A percentile compares a stretch with the other conserved stretches of the same genome.
These are phyloP conservation scores for Penicillium polonicum DNA, from an alignment of 2,329 filamentous ascomycete species.

Conservation along the genomic window DNA sequence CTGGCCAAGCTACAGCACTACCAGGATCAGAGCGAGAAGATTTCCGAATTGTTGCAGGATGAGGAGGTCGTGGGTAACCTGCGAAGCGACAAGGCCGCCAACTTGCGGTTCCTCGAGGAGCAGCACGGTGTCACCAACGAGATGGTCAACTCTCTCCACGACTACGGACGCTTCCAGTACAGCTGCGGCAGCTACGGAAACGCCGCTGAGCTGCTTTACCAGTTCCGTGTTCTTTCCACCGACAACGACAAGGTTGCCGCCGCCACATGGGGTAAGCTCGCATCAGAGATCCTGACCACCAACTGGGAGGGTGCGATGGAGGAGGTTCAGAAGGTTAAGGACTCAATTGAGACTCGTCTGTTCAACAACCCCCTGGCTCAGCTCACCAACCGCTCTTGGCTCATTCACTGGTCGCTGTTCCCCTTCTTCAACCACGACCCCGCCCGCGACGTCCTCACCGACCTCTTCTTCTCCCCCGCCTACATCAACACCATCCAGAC, in stretches of 20 bases:
- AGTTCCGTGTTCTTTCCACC: conserved; percentile 96
- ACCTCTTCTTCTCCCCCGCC: conserved; percentile 93
- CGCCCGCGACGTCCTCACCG: conserved; percentile 84
- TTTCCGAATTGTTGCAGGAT: conserved; percentile 79
- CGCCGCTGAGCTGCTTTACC: conserved; percentile 90
- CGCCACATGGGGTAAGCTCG: conserved; percentile 97
- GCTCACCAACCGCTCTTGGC: conserved; percentile 92
- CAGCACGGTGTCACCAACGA: conserved; percentile 91
- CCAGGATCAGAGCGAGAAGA: conserved; percentile 84
- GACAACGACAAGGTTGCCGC: conserved; percentile 97
- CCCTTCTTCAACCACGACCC: conserved; percentile 97
- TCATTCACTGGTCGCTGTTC: conserved; percentile 98
- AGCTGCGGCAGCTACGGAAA: conserved; percentile 91
- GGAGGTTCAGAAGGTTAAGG: conserved; percentile 85
- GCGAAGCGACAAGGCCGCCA: conserved; percentile 95
- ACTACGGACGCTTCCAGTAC: conserved; percentile 97
- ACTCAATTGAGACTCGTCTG: conserved; percentile 87
- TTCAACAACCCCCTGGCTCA: conserved; percentile 96
- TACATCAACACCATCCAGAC: conserved; percentile 99
- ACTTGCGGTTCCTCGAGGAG: conserved; percentile 97
- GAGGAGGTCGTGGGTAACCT: conserved; percentile 89
- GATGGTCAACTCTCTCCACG: conserved; percentile 94
- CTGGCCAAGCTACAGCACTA: conserved; percentile 77
- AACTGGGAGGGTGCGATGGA: conserved; percentile 95
- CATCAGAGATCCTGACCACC: conserved; percentile 88